These are phyloP conservation scores for Spiraea crenata DNA, from an alignment of 331 rosid species.

Conservation along the genomic window DNA sequence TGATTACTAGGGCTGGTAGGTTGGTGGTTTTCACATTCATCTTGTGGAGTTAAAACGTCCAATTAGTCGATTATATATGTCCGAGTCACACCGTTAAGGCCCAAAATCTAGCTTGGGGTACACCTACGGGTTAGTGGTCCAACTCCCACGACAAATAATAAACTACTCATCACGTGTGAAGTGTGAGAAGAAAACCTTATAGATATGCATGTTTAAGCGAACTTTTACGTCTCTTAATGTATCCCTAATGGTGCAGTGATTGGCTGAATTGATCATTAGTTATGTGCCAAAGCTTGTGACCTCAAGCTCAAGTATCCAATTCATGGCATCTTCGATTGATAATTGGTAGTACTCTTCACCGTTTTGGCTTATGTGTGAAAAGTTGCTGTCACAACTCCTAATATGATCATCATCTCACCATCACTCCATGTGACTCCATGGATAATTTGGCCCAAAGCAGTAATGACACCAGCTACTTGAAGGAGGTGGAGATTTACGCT, in stretches of 20 bases:
- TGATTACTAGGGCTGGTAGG: slow-evolving; percentile 58
- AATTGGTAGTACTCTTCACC: neutral
- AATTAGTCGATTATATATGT: neutral
- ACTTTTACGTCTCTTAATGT: neutral
- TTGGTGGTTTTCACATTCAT: slow-evolving; percentile 73
- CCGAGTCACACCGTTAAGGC: slow-evolving; percentile 11
- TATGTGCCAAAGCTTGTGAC: neutral
- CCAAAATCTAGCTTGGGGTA: neutral
- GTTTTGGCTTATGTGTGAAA: neutral
- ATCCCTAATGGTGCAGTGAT: neutral
- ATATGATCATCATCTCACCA: neutral
- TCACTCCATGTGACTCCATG: slow-evolving; percentile 3
- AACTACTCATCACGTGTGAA: too few relatives aligned
- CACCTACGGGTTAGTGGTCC: neutral
- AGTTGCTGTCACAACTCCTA: neutral
- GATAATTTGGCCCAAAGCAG: slow-evolving; percentile 14
- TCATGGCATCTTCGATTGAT: neutral
- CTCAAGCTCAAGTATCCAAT: neutral
- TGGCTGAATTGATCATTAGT: neutral
- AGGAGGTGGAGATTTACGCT: slow-evolving; percentile 9
- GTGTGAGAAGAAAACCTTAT: too few relatives aligned
- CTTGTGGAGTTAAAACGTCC: slow-evolving; percentile 43
- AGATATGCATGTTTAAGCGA: too few relatives aligned
- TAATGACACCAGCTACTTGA: slow-evolving; percentile 13
- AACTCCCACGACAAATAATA: neutral